Evolutionary conservation across 768 basidiomycete genomes (phyloP).

Genomic region (Phaffia australis): DNA sequence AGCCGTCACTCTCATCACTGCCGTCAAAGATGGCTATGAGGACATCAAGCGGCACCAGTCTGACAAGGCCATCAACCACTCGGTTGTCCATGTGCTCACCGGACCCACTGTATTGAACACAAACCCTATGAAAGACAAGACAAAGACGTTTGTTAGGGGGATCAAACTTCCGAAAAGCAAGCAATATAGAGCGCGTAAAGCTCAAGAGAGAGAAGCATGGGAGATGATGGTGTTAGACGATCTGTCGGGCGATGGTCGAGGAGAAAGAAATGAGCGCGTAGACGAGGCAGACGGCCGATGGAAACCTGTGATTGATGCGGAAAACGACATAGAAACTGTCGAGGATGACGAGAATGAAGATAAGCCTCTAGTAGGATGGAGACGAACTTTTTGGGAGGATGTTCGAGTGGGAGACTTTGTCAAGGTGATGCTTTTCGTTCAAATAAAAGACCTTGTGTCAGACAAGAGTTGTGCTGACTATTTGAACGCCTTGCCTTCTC

Average conservation of each 20-base stretch:
- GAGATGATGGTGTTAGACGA: constrained; percentile 34
- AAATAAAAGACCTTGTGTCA: no score
- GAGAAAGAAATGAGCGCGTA: constrained; percentile 10
- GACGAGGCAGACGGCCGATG: constrained; percentile 18
- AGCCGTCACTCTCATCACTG: constrained; percentile 49
- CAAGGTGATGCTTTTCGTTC: neutral
- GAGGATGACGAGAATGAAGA: constrained; percentile 34
- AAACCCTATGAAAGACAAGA: constrained; percentile 55
- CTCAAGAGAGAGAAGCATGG: constrained; percentile 58
- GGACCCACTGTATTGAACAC: neutral
- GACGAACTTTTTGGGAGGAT: constrained; percentile 39
- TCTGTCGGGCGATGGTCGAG: no score
- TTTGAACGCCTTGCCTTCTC: neutral
- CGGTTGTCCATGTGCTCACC: no score
- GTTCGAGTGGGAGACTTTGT: constrained; percentile 26
- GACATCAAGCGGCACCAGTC: constrained; percentile 80
- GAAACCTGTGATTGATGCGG: neutral
- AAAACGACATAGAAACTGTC: constrained; percentile 43
- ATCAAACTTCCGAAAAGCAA: constrained; percentile 81
- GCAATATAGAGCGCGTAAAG: constrained; percentile 76
- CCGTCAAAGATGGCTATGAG: constrained; percentile 89
- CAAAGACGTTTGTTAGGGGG: constrained; percentile 52
- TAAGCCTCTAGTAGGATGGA: constrained; percentile 33
- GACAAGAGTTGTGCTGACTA: no score
- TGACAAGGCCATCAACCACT: constrained; percentile 42